Conservation (phyloP, 768 basidiomycete genomes). For the Symmetrospora coprosmae region DNA sequence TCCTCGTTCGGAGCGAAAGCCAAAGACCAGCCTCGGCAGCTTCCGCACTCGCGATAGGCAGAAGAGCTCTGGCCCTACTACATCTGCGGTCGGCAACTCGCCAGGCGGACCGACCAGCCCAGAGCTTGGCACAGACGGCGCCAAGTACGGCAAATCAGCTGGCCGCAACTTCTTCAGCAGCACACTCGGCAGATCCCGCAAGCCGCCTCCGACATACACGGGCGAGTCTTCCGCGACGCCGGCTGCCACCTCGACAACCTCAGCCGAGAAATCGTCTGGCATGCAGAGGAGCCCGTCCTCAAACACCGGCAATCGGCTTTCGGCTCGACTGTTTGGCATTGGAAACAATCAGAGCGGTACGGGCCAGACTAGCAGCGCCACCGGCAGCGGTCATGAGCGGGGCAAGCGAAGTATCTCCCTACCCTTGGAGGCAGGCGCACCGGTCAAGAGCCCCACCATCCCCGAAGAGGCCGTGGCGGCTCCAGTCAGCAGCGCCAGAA, state of each 20-base stretch:
- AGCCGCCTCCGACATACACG: constrained; percentile 17
- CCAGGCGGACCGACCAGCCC: background rate
- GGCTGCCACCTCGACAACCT: background rate
- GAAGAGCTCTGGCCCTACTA: background rate
- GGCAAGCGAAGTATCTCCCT: background rate
- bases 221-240: background rate
- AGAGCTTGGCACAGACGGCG: background rate
- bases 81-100: background rate
- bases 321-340: constrained; percentile 9
- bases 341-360: no score
- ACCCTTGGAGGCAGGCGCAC: background rate
- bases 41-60: background rate
- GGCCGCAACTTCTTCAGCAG: constrained; percentile 3
- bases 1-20: no score
- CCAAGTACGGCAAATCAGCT: background rate
- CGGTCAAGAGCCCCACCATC: no score
- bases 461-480: no score
- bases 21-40: no score
- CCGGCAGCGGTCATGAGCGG: no score
- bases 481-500: no score
- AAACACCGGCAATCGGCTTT: constrained; percentile 1
- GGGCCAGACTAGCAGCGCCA: no score
- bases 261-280: background rate
- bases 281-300: constrained; percentile 2
- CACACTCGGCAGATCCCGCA: constrained; percentile 3